phyloP scores from a whole-genome alignment of 192 early-diverging fungal species.

The Gaertneriomyces semiglobifer region DNA sequence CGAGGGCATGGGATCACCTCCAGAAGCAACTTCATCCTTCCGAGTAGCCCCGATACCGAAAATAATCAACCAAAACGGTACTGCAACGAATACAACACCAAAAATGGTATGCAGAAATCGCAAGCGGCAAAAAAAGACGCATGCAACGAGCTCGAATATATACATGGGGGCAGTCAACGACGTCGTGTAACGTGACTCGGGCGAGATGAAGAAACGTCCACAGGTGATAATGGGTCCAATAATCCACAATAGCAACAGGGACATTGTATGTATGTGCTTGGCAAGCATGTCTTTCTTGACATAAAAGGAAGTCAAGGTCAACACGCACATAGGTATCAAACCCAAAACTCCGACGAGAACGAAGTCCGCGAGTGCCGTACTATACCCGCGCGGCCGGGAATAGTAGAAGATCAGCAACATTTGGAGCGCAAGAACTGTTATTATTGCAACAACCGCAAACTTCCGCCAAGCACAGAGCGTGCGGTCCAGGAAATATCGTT shows the following conservation, averaged over 20 bases:
- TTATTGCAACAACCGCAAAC: constrained; percentile 14
- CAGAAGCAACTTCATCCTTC: constrained; percentile 6
- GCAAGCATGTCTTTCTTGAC: constrained; percentile 10
- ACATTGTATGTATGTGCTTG: constrained; percentile 36
- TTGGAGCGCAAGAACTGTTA: constrained; percentile 10
- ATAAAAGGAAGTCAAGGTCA: background rate
- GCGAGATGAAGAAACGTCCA: constrained; percentile 34
- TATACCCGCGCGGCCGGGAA: constrained; percentile 15
- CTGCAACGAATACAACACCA: constrained; percentile 30
- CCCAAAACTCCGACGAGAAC: constrained; percentile 24
- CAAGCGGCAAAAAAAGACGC: constrained; percentile 45
- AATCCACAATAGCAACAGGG: constrained; percentile 35
- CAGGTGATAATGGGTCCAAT: constrained; percentile 44
- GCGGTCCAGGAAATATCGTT: constrained; percentile 29
- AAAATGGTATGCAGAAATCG: constrained; percentile 43
- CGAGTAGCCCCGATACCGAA: constrained; percentile 21
- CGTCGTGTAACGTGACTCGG: constrained; percentile 15
- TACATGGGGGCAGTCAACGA: constrained; percentile 46
- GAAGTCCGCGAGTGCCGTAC: constrained; percentile 16
- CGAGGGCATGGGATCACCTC: constrained; percentile 1
- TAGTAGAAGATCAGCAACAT: constrained; percentile 14
- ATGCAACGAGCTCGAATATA: constrained; percentile 43
- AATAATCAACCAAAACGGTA: constrained; percentile 41
- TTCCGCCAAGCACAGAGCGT: constrained; percentile 22
- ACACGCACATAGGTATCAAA: constrained; percentile 11